phyloP scores from a whole-genome alignment of 2,329 filamentous ascomycete species.

The Lecanicillium sp. region DNA sequence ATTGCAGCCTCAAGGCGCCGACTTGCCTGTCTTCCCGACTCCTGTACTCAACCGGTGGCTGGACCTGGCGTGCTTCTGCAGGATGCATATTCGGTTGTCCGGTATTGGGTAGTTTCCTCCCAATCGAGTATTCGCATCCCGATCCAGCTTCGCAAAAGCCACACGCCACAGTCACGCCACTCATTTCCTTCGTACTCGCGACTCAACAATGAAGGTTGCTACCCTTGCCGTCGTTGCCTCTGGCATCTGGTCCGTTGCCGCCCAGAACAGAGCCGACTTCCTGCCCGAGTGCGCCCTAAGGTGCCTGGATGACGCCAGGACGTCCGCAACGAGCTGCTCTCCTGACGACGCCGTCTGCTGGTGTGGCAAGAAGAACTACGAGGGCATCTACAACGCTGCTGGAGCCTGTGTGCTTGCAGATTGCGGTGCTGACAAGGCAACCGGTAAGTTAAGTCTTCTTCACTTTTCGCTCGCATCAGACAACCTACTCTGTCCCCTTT shows the following conservation, averaged over 20 bases:
- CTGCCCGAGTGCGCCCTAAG: slow-evolving; percentile 26
- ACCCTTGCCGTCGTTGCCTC: slow-evolving; percentile 18
- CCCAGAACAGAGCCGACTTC: slow-evolving; percentile 18
- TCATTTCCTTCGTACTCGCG: too few species aligned
- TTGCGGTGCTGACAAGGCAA: slow-evolving; percentile 22
- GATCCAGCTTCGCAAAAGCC: too few species aligned
- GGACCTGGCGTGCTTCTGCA: too few species aligned
- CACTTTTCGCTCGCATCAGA: not conserved
- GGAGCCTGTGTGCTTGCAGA: slow-evolving; percentile 23
- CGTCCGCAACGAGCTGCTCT: slow-evolving; percentile 20
- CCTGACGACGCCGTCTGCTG: slow-evolving; percentile 21
- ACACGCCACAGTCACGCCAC: too few species aligned
- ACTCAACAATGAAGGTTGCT: slow-evolving; percentile 19
- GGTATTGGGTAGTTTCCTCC: too few species aligned
- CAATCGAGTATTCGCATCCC: too few species aligned
- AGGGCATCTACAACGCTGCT: slow-evolving; percentile 22
- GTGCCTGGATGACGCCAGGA: slow-evolving; percentile 23
- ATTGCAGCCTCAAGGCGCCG: too few species aligned
- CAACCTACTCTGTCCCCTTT: too few species aligned
- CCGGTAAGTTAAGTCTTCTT: slow-evolving; percentile 20
- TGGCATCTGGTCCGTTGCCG: slow-evolving; percentile 17
- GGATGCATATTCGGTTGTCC: too few species aligned
- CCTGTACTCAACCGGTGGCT: not conserved
- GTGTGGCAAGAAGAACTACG: slow-evolving; percentile 24
- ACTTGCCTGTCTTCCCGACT: not conserved